These are phyloP conservation scores for Talaromyces sp. DNA, from an alignment of 2,329 filamentous ascomycete species.

Conservation along the genomic window DNA sequence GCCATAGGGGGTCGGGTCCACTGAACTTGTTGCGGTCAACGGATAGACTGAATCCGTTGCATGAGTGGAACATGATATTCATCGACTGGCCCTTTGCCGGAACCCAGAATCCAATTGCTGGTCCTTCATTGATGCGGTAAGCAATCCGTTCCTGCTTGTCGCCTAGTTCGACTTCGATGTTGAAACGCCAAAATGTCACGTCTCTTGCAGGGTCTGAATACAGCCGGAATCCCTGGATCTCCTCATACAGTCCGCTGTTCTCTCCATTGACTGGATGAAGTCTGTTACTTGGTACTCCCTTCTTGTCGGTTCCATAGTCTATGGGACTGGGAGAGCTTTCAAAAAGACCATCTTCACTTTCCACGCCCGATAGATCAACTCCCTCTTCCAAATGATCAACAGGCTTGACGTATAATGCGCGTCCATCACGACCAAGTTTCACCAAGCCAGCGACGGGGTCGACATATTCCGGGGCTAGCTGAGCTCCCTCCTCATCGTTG, in stretches of 20 bases:
- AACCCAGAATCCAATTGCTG: constrained; percentile 90
- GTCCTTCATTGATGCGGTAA: constrained; percentile 91
- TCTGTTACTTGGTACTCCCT: constrained; percentile 47
- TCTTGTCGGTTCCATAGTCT: constrained; percentile 40
- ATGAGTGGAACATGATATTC: constrained; percentile 99
- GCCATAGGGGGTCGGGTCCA: constrained; percentile 94
- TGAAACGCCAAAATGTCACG: constrained; percentile 96
- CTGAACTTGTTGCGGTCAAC: constrained; percentile 78
- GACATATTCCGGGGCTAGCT: constrained; percentile 73
- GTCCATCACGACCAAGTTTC: constrained; percentile 79
- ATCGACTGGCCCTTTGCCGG: constrained; percentile 79
- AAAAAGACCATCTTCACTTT: constrained; percentile 80
- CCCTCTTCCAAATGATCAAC: constrained; percentile 81
- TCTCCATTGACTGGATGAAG: constrained; percentile 66
- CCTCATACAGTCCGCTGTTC: constrained; percentile 74
- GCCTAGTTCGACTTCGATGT: constrained; percentile 83
- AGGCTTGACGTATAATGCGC: constrained; percentile 82
- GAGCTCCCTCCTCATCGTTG: constrained; percentile 56
- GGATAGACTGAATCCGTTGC: constrained; percentile 87
- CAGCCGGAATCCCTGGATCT: constrained; percentile 76
- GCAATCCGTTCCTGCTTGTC: constrained; percentile 79
- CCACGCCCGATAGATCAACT: constrained; percentile 73
- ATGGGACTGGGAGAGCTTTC: constrained; percentile 58
- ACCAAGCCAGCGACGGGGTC: constrained; percentile 86
- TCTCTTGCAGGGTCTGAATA: constrained; percentile 82